phyloP scores from a whole-genome alignment of 2,329 filamentous ascomycete species.

The Thyridium curvatum region DNA sequence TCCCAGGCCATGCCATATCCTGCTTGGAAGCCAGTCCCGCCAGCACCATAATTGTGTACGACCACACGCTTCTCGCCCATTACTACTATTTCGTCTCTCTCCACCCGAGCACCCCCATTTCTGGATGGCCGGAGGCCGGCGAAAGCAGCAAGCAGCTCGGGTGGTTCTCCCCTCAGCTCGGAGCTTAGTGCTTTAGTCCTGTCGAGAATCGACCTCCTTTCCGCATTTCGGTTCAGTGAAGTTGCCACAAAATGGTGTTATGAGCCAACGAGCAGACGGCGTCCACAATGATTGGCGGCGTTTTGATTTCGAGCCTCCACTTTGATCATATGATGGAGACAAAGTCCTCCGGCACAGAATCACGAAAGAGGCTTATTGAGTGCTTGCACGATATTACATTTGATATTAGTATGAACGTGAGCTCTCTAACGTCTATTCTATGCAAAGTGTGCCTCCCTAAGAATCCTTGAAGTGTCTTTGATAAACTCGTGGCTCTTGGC shows the following conservation, averaged over 20 bases:
- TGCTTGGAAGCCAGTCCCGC: constrained; percentile 38
- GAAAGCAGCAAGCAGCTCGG: constrained; percentile 23
- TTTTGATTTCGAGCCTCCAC: no score
- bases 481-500: constrained; percentile 19
- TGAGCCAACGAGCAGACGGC: no score
- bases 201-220: constrained; percentile 27
- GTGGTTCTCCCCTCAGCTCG: constrained; percentile 15
- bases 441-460: no score
- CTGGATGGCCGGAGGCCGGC: constrained; percentile 27
- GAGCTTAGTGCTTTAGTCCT: constrained; percentile 23
- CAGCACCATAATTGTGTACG: constrained; percentile 38
- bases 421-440: no score
- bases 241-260: no score
- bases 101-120: constrained; percentile 35
- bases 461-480: constrained; percentile 12
- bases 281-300: no score
- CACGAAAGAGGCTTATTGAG: no score
- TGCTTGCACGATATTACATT: no score
- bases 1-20: constrained; percentile 32
- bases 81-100: constrained; percentile 16
- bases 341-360: no score
- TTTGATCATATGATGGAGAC: background rate
- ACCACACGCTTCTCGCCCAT: constrained; percentile 15
- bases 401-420: no score
- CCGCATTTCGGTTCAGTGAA: constrained; percentile 8